These are phyloP conservation scores for Cichorium intybus DNA, from an alignment of 140 eudicot genomes.

Conservation along the genomic window DNA sequence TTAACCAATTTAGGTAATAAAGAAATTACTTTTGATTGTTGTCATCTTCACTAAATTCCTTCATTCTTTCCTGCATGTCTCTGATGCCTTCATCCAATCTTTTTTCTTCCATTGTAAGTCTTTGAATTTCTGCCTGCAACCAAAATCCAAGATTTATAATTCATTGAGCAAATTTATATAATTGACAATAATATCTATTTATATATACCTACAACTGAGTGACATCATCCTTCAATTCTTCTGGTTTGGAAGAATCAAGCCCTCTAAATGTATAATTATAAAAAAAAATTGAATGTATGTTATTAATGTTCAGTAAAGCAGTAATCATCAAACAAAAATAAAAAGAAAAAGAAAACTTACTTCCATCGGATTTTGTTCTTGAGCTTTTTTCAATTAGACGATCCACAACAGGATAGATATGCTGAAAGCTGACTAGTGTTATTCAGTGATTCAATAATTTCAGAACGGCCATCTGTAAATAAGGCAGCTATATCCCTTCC, in stretches of 20 bases:
- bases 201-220: slow-evolving; percentile 15
- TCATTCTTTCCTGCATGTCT: slow-evolving; percentile 73
- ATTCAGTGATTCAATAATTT: slow-evolving; percentile 31
- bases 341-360: too few species aligned
- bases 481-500: slow-evolving; percentile 97
- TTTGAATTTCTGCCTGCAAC: slow-evolving; percentile 63
- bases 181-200: too few species aligned
- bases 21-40: slow-evolving; percentile 52
- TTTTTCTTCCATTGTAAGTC: slow-evolving; percentile 54
- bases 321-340: not conserved
- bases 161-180: too few species aligned
- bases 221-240: slow-evolving; percentile 55
- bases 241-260: slow-evolving; percentile 60
- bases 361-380: too few species aligned
- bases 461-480: slow-evolving; percentile 59
- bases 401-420: slow-evolving; percentile 40
- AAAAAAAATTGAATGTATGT: too few species aligned
- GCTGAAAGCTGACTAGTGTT: slow-evolving; percentile 33
- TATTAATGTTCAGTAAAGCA: not conserved
- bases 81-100: slow-evolving; percentile 74
- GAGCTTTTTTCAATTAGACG: too few species aligned
- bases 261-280: slow-evolving; percentile 56
- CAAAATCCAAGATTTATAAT: too few species aligned
- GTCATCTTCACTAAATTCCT: slow-evolving; percentile 68
- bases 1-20: not conserved